Percentiles rank a stretch among this genome's conserved stretches.
phyloP scores from a whole-genome alignment of 345 rosid species.

The Clausena lansium region DNA sequence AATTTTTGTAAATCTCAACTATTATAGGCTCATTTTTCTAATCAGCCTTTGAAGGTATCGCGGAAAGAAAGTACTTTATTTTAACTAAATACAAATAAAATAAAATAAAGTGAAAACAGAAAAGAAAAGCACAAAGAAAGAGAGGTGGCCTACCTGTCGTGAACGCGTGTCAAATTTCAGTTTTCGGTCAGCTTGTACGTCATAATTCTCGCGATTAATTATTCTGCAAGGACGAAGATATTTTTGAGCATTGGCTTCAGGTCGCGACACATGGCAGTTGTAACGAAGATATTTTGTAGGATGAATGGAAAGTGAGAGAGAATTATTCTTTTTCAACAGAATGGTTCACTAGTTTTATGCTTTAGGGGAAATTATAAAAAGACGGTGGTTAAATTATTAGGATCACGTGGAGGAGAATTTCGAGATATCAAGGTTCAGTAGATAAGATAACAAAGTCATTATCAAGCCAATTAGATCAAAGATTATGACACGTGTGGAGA shows the following conservation, averaged over 20 bases:
- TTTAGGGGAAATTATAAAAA: not conserved
- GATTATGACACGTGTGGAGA: not conserved
- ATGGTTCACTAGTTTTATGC: not conserved
- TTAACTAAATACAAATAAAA: not conserved
- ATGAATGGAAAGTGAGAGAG: not conserved
- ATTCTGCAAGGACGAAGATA: slow-evolving; percentile 13
- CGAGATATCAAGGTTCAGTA: not conserved
- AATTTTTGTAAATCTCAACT: not conserved
- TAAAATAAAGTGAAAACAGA: not conserved
- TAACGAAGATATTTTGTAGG: slow-evolving; percentile 10
- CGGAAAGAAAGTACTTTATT: not conserved
- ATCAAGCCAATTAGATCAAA: not conserved
- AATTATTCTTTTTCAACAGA: not conserved
- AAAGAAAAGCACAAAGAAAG: not conserved
- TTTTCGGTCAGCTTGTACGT: not conserved
- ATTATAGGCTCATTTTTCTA: not conserved
- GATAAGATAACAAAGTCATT: not conserved
- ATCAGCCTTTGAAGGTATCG: not conserved
- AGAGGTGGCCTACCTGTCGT: not conserved
- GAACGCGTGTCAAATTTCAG: not conserved
- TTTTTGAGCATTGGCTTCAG: not conserved
- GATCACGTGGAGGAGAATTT: not conserved
- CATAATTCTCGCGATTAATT: not conserved
- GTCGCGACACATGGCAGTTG: not conserved
- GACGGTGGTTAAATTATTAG: not conserved